These are phyloP conservation scores for Colletotrichum truncatum DNA, from an alignment of 2,329 filamentous ascomycete species.

Conservation along the genomic window DNA sequence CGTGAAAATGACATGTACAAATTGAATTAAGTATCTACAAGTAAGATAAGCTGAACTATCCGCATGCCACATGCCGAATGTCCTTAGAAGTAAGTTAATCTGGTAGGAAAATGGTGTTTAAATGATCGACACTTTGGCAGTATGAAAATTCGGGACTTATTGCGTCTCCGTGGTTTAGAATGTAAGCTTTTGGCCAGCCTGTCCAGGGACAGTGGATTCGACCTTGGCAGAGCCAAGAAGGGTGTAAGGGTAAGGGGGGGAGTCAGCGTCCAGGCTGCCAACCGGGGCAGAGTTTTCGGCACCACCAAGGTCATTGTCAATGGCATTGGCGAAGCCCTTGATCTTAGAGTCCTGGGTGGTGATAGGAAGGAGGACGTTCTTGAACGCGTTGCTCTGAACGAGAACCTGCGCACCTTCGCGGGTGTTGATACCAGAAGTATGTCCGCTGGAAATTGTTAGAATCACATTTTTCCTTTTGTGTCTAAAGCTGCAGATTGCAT, in stretches of 20 bases:
- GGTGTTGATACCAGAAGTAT: slow-evolving; percentile 62
- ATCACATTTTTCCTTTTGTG: not conserved
- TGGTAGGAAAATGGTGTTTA: too few species aligned
- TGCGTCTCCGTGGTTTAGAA: too few species aligned
- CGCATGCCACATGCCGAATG: too few species aligned
- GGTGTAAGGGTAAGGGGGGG: slow-evolving; percentile 57
- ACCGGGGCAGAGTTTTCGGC: slow-evolving; percentile 27
- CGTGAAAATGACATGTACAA: too few species aligned
- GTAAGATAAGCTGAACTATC: too few species aligned
- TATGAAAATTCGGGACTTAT: too few species aligned
- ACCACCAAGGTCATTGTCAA: slow-evolving; percentile 24
- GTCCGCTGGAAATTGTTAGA: slow-evolving; percentile 34
- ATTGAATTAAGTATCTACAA: too few species aligned
- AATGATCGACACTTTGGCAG: too few species aligned
- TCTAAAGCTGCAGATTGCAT: not conserved
- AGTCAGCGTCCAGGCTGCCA: slow-evolving; percentile 56
- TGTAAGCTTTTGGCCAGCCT: slow-evolving; percentile 43
- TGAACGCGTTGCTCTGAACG: slow-evolving; percentile 56
- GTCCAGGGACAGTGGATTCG: slow-evolving; percentile 46
- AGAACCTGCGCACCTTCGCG: slow-evolving; percentile 61
- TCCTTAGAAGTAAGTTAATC: too few species aligned
- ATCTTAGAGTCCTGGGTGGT: slow-evolving; percentile 32
- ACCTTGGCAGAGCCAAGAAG: slow-evolving; percentile 54
- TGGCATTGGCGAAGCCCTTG: slow-evolving; percentile 20
- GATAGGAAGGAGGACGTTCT: slow-evolving; percentile 42